A percentile compares a stretch with the other conserved stretches of the same genome.
phyloP scores from a whole-genome alignment of 371 early-diverging fungal genomes.

The Mucor racemosus region DNA sequence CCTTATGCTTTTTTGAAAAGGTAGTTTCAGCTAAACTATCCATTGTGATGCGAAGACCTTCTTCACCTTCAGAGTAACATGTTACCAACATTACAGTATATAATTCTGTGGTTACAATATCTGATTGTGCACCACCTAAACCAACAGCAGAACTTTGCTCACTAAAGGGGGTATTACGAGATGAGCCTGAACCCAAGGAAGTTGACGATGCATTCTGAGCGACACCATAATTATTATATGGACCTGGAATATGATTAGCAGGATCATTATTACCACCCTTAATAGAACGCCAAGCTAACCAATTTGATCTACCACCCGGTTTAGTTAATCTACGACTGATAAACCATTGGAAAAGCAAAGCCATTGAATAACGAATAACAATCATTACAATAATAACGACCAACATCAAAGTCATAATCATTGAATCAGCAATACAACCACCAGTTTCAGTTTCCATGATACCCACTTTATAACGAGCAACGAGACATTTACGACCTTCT shows the following conservation, averaged over 20 bases:
- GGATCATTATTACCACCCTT: constrained; percentile 56
- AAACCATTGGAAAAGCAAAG: constrained; percentile 67
- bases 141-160: constrained; percentile 33
- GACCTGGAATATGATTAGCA: constrained; percentile 51
- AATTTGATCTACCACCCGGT: constrained; percentile 54
- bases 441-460: constrained; percentile 52
- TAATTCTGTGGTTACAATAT: constrained; percentile 51
- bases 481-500: constrained; percentile 46
- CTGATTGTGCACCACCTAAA: constrained; percentile 34
- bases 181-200: constrained; percentile 32
- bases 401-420: constrained; percentile 50
- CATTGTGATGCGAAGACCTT: constrained; percentile 78
- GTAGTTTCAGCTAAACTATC: constrained; percentile 81
- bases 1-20: constrained; percentile 60
- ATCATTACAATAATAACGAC: constrained; percentile 54
- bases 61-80: constrained; percentile 28
- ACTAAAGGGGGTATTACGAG: constrained; percentile 26
- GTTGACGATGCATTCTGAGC: constrained; percentile 25
- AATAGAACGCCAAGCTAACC: constrained; percentile 57
- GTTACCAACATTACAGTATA: constrained; percentile 69
- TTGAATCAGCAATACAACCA: constrained; percentile 64
- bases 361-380: constrained; percentile 61
- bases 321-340: constrained; percentile 49
- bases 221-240: constrained; percentile 52
- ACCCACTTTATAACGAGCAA: constrained; percentile 52